Evolutionary conservation across 2,329 filamentous ascomycete genomes (phyloP), one percentile per base, ranked within the genome.

Genomic region (Ascochyta lentis): DNA sequence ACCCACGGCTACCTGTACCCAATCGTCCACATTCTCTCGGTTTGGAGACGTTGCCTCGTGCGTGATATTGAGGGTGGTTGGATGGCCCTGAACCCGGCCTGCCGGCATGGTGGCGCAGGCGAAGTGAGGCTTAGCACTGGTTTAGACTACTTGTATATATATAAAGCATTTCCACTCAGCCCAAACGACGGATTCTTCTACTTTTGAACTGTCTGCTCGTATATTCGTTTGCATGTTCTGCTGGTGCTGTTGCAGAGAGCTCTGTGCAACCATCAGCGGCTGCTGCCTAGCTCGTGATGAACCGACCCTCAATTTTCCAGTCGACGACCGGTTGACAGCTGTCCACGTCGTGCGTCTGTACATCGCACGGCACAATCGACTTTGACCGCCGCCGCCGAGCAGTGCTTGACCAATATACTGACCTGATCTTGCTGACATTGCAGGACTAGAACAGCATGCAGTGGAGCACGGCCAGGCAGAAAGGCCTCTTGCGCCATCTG

Each of bases 101-200:
- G 45, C 50, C 58, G 54, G 53, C 40, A 56, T 49, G 44, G 65
- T 68, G 69, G 69, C 69, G 65, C 64, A 58, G 58, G 41, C 39
- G 42, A 60, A 61, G 64, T 73, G 71, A 73, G 71, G 71, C 70
- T 69, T 69, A 72, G 70, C 69, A 66, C 58, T 61, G n/a, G 35
- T 45, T 34, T 19, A 33, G 24, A 23, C 22, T 19, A 57, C 38
- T 13, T 31, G 10, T 26, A 19, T 41, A 57, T 65, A 68, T 59
- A 59, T 48, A 48, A 42, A 42, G 33, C 31, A 29, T 33, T 43
- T 37, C 19, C 43, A 43, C 19, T 34, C 47, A 16, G 12, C 19
- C 24, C 31, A 38, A 23, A 54, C 22, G 15, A 6, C 6, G 37
- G n/a, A 13, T 43, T 26, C 46, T 37, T 35, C 39, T 33, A 24